Conservation (phyloP, 192 early-diverging fungal genomes). For the Oehlia diaphana region DNA sequence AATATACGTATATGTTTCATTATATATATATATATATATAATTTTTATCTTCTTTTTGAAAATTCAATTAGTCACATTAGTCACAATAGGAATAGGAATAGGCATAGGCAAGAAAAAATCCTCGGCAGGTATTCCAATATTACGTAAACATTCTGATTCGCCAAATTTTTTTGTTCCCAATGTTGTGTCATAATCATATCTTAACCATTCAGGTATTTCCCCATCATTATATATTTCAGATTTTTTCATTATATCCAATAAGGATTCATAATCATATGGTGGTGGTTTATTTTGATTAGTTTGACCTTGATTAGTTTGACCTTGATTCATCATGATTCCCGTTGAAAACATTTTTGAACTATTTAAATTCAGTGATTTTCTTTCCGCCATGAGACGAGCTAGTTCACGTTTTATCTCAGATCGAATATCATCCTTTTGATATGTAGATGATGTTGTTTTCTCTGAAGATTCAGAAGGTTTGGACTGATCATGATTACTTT, state of each 20-base stretch:
- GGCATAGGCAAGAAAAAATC: not conserved
- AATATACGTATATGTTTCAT: no score
- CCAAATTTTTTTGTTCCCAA: not conserved
- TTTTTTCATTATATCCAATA: not conserved
- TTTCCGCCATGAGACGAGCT: constrained; percentile 1
- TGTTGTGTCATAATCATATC: not conserved
- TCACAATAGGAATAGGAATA: no score
- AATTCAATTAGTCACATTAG: not conserved
- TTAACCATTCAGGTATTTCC: constrained; percentile 6
- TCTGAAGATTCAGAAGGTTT: not conserved
- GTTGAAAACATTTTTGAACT: not conserved
- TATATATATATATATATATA: no score
- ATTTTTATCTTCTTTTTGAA: not conserved
- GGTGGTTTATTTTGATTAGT: not conserved
- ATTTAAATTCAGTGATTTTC: not conserved
- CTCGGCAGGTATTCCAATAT: not conserved
- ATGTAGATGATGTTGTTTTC: not conserved
- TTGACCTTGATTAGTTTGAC: not conserved
- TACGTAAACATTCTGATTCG: not conserved
- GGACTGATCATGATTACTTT: not conserved
- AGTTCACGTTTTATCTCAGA: constrained; percentile 2
- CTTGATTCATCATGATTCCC: not conserved
- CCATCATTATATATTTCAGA: not conserved
- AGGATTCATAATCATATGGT: constrained; percentile 1
- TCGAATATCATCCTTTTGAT: not conserved